These are phyloP conservation scores for Ganoderma meredithae DNA, from an alignment of 1,284 basidiomycete species.

Conservation along the genomic window DNA sequence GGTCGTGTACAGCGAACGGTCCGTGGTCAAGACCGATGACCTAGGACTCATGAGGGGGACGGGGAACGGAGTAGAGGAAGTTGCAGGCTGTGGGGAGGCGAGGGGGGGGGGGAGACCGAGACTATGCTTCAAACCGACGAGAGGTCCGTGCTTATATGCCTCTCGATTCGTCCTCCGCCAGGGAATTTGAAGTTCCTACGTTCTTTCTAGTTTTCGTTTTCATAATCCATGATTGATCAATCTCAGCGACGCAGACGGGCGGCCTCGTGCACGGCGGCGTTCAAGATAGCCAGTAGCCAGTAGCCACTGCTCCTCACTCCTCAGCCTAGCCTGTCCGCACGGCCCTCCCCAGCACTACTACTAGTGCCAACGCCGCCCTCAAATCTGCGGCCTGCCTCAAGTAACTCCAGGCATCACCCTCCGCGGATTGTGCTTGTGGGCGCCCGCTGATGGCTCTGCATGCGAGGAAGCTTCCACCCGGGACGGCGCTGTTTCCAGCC, in stretches of 20 bases:
- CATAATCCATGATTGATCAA: background rate
- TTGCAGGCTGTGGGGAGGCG: background rate
- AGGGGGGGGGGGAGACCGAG: conserved; percentile 1
- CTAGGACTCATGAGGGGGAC: background rate
- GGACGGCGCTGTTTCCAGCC: conserved; percentile 3
- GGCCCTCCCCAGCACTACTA: background rate
- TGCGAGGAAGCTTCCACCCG: conserved; percentile 3
- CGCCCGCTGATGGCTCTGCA: conserved; percentile 6
- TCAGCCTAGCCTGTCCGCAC: background rate
- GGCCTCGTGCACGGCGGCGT: conserved; percentile 17
- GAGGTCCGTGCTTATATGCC: conserved; percentile 6
- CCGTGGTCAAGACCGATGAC: background rate
- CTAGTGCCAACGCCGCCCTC: background rate
- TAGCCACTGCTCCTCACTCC: background rate
- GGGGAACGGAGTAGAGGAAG: background rate
- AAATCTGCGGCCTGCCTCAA: too few species aligned
- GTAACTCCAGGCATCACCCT: background rate
- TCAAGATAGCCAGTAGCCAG: conserved; percentile 9
- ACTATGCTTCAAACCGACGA: background rate
- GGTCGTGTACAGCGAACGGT: background rate
- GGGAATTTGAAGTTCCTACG: background rate
- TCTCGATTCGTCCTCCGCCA: conserved; percentile 6
- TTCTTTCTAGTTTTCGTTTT: background rate
- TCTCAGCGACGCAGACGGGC: background rate
- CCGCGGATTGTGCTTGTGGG: conserved; percentile 8